These are phyloP conservation scores for Euphorbia lathyris DNA, from an alignment of 345 rosid genomes.

Conservation along the genomic window DNA sequence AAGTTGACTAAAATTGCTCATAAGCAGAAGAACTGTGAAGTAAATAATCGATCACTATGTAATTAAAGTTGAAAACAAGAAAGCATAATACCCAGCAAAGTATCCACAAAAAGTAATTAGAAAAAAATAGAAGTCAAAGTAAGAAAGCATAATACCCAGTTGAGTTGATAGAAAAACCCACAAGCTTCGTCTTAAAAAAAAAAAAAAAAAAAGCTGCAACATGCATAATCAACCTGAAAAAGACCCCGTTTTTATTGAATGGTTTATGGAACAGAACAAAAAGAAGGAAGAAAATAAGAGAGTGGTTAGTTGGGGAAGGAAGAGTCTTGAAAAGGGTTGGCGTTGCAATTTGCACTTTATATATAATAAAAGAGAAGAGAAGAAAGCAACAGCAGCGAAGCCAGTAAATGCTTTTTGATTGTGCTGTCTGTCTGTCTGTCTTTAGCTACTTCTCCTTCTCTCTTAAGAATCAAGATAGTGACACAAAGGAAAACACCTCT, in stretches of 20 bases:
- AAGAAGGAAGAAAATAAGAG: neutral
- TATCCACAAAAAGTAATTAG: neutral
- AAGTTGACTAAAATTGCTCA: neutral
- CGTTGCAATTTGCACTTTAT: neutral
- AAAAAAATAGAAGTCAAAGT: neutral
- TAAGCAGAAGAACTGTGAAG: neutral
- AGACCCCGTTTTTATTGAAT: neutral
- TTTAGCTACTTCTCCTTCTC: too few relatives aligned
- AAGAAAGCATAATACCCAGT: slow-evolving; percentile 4
- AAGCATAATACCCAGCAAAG: neutral
- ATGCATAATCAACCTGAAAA: slow-evolving; percentile 10
- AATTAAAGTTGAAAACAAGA: neutral
- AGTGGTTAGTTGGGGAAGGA: slow-evolving; percentile 1
- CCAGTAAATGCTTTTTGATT: too few relatives aligned
- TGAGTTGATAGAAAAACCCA: neutral
- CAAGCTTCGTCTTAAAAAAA: too few relatives aligned
- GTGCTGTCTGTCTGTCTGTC: too few relatives aligned
- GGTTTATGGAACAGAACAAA: neutral
- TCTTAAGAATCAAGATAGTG: too few relatives aligned
- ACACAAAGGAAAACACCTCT: too few relatives aligned
- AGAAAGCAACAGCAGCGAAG: neutral
- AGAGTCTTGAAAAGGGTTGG: neutral
- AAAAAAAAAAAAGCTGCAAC: neutral
- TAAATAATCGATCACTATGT: neutral
- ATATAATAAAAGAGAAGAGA: neutral